These are phyloP conservation scores for Penicillium sp. DNA, from an alignment of 2,329 filamentous ascomycete genomes.

Conservation along the genomic window DNA sequence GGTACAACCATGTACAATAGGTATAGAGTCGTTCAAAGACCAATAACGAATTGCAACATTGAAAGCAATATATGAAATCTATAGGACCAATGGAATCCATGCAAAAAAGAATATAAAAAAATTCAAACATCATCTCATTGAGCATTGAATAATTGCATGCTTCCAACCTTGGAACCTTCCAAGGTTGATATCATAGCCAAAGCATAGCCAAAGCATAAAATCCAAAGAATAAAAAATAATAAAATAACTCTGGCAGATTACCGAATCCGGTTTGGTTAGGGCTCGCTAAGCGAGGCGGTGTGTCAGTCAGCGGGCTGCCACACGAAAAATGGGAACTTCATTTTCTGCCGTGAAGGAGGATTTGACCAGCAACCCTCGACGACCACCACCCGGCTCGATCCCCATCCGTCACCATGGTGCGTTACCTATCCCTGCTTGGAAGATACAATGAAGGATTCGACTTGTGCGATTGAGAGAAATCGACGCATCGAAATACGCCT, in stretches of 20 bases:
- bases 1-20: constrained; percentile 23
- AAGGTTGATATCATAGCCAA: background rate
- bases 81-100: background rate
- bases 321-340: constrained; percentile 44
- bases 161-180: no score
- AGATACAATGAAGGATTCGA: constrained; percentile 12
- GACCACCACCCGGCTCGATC: constrained; percentile 51
- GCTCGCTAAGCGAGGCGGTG: constrained; percentile 48
- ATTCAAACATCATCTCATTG: background rate
- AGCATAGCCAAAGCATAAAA: background rate
- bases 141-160: background rate
- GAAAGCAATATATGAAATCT: constrained; percentile 3
- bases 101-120: background rate
- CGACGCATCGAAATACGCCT: constrained; percentile 11
- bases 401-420: constrained; percentile 55
- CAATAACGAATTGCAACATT: background rate
- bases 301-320: constrained; percentile 40
- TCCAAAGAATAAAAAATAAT: background rate
- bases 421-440: constrained; percentile 28
- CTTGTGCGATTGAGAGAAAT: constrained; percentile 15
- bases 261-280: constrained; percentile 38
- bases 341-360: constrained; percentile 40
- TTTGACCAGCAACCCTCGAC: constrained; percentile 50
- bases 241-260: constrained; percentile 19
- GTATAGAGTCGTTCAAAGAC: constrained; percentile 10